Base-by-base conservation (phyloP, 1,284 basidiomycete species). In the Stygiomarasmius scandens region DNA sequence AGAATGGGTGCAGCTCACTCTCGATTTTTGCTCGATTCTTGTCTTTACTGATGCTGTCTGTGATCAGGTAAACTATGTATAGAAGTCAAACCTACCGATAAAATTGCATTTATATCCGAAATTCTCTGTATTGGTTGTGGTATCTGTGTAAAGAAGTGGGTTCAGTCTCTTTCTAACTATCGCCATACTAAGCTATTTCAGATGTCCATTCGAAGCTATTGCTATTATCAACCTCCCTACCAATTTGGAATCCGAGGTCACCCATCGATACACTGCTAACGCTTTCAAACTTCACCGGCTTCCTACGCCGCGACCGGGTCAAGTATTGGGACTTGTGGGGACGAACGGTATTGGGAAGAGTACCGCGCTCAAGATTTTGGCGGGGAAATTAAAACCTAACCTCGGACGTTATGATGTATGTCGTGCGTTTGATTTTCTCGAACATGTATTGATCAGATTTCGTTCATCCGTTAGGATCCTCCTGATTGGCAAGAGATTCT, bases 271-370 rank as follows among this genome's bases (percentile, higher is more conserved):
- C 74, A 90, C 93, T 43, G 96, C 96, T 64, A 98, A 98, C 74
- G 86, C 96, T 14, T 98, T 98, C 85, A 98, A 98, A 77, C 87
- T 98, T 5, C 96, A 98, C 81, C 90, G 96, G 60, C 81, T 98
- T 48, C 96, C 96, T 36, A 96, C 93, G 50, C 96, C 96, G 54
- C 83, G 96, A 61, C 95, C 96, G 1, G 95, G 95, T 6, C 96
- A 98, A 75, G 95, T 98, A 3, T 83, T 98, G 32, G 95, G 95
- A 67, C 84, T 98, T 29, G 95, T 98, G 36, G 95, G 96, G 49
- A 97, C 96, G 1, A 98, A 98, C 77, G 95, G 96, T 89, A 98
- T 98, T 65, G 95, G 95, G 54, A 98, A 98, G 80, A 95, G 92
- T 65, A 98, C 95, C 0, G 95, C 95, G 5, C 80, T 98, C 61